A percentile compares a stretch with the other conserved stretches of the same genome.
These are phyloP conservation scores for Wallemia mellicola DNA, from an alignment of 1,284 basidiomycete genomes.

Conservation along the genomic window DNA sequence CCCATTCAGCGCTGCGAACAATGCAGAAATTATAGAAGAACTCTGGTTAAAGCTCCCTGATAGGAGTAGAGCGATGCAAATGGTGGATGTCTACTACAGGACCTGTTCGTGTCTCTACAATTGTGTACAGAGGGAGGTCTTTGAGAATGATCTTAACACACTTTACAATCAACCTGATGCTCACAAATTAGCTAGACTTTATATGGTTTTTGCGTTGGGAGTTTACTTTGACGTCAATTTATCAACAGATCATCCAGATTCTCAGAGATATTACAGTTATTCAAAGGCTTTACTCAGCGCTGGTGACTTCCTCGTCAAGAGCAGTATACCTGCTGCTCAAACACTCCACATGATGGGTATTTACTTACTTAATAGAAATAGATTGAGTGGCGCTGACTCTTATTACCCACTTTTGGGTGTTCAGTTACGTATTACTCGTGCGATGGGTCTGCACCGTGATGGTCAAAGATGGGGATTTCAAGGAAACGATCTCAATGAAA, in stretches of 20 bases:
- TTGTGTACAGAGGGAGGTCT: neutral
- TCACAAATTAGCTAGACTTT: slow-evolving; percentile 23
- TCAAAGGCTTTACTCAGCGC: slow-evolving; percentile 21
- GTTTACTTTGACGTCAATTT: slow-evolving; percentile 17
- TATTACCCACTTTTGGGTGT: slow-evolving; percentile 14
- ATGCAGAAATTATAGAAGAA: neutral
- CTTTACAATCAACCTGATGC: slow-evolving; percentile 7
- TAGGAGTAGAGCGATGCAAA: neutral
- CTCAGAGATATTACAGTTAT: slow-evolving; percentile 20
- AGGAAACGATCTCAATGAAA: slow-evolving; percentile 10
- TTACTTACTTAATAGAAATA: slow-evolving; percentile 13
- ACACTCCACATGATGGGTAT: slow-evolving; percentile 21
- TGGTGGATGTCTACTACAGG: neutral
- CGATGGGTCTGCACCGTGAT: slow-evolving; percentile 15
- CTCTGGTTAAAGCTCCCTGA: neutral
- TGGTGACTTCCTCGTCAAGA: slow-evolving; percentile 19
- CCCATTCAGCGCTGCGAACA: neutral
- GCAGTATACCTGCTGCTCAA: slow-evolving; percentile 21
- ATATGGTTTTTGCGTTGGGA: slow-evolving; percentile 22
- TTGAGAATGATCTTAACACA: neutral
- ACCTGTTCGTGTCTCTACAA: neutral
- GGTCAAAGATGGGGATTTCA: slow-evolving; percentile 13
- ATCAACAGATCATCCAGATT: slow-evolving; percentile 11
- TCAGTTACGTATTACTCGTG: slow-evolving; percentile 8
- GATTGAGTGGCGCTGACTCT: slow-evolving; percentile 8